phyloP scores from a whole-genome alignment of 2,329 filamentous ascomycete genomes.

The Colletotrichum neosansevieriae region DNA sequence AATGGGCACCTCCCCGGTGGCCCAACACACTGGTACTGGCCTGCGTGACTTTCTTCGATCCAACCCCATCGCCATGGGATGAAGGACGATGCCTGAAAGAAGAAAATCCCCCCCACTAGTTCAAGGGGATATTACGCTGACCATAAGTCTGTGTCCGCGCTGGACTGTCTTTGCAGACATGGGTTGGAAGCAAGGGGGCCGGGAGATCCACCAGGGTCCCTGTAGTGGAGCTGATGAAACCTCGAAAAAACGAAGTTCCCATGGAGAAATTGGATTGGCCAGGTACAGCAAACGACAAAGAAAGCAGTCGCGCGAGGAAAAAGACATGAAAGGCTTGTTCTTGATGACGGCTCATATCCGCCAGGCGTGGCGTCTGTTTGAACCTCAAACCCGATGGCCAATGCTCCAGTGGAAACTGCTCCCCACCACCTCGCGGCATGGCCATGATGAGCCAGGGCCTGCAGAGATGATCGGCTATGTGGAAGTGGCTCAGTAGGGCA shows the following conservation, averaged over 20 bases:
- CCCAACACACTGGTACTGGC: slow-evolving; percentile 31
- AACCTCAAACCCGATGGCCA: slow-evolving; percentile 4
- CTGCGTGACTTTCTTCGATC: slow-evolving; percentile 30
- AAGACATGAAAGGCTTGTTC: slow-evolving; percentile 17
- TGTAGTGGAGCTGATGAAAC: slow-evolving; percentile 37
- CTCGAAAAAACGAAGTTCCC: slow-evolving; percentile 35
- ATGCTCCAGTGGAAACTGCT: slow-evolving; percentile 13
- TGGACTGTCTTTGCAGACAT: slow-evolving; percentile 21
- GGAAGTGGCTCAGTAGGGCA: slow-evolving; percentile 21
- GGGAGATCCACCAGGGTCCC: slow-evolving; percentile 29
- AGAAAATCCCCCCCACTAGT: slow-evolving; percentile 21
- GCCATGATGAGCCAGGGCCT: not conserved
- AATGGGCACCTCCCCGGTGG: slow-evolving; percentile 37
- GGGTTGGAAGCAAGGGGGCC: slow-evolving; percentile 35
- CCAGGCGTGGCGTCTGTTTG: slow-evolving; percentile 30
- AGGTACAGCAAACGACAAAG: slow-evolving; percentile 29
- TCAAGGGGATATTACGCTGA: slow-evolving; percentile 7
- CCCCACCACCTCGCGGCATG: slow-evolving; percentile 36
- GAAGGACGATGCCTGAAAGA: slow-evolving; percentile 33
- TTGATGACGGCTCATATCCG: slow-evolving; percentile 16
- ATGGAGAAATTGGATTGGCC: slow-evolving; percentile 11
- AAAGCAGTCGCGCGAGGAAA: slow-evolving; percentile 19
- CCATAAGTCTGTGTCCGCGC: slow-evolving; percentile 4
- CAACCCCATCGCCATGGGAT: slow-evolving; percentile 14
- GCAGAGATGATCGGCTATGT: slow-evolving; percentile 20